Conservation (phyloP, 345 rosid genomes). For the Clarkia xantiana region DNA sequence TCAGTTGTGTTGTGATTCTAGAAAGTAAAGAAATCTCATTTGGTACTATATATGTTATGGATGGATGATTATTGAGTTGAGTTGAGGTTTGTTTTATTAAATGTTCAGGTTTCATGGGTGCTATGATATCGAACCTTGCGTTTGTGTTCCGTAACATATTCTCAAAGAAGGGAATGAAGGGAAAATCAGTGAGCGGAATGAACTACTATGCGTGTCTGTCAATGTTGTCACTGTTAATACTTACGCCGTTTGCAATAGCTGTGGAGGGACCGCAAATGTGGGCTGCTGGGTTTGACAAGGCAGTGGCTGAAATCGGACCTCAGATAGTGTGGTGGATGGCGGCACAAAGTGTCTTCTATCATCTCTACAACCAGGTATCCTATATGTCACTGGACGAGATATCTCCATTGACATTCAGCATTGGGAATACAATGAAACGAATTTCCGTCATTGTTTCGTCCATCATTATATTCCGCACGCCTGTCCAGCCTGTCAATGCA, state of each 20-base stretch:
- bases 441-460: constrained; percentile 32
- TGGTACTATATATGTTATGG: too few species aligned
- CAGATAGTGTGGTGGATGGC: constrained; percentile 68
- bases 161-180: constrained; percentile 96
- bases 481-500: constrained; percentile 31
- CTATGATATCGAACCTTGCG: constrained; percentile 90
- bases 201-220: constrained; percentile 91
- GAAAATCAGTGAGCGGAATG: constrained; percentile 90
- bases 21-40: too few species aligned
- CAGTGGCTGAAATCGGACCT: constrained; percentile 66
- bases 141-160: constrained; percentile 86
- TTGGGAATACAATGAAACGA: constrained; percentile 42
- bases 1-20: too few species aligned
- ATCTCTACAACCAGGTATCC: constrained; percentile 38
- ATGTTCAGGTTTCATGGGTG: constrained; percentile 86
- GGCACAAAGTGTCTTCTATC: constrained; percentile 40
- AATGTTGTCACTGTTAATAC: constrained; percentile 62
- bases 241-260: constrained; percentile 87
- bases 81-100: constrained; percentile 6
- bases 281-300: constrained; percentile 82
- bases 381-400: constrained; percentile 42
- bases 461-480: constrained; percentile 38
- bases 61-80: not conserved
- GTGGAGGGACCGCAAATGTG: constrained; percentile 92
- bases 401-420: constrained; percentile 38